Conservation (phyloP, 805 yeast species). For the Candida ponderosae region DNA sequence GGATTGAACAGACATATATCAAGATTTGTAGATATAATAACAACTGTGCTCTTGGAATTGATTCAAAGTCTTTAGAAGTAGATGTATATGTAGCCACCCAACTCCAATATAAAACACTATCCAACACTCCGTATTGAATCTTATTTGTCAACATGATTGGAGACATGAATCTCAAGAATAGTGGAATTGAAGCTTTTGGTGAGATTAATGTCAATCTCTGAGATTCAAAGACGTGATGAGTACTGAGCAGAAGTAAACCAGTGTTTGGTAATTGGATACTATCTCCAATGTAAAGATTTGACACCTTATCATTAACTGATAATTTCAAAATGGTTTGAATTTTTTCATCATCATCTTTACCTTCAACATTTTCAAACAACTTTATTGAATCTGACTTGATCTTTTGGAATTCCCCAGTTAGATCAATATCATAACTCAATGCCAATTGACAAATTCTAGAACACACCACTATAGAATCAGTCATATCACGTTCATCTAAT, state of each 20-base stretch:
- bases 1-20: constrained; percentile 27
- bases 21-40: constrained; percentile 33
- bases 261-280: constrained; percentile 21
- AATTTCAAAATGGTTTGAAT: constrained; percentile 28
- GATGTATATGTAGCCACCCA: constrained; percentile 26
- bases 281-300: constrained; percentile 19
- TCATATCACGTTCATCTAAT: constrained; percentile 14
- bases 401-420: constrained; percentile 30
- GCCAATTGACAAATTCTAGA: constrained; percentile 43
- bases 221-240: constrained; percentile 14
- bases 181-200: constrained; percentile 26
- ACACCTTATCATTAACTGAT: constrained; percentile 26
- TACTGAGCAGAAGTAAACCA: constrained; percentile 24
- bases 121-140: constrained; percentile 19
- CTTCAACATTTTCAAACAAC: constrained; percentile 32
- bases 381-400: constrained; percentile 27
- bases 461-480: constrained; percentile 25
- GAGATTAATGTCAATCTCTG: constrained; percentile 8
- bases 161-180: constrained; percentile 32
- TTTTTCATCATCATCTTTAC: constrained; percentile 24
- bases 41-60: constrained; percentile 25
- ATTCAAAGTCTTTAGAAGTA: constrained; percentile 11
- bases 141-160: constrained; percentile 26
- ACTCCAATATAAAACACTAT: constrained; percentile 24
- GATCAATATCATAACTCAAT: constrained; percentile 58